Conservation (phyloP, 805 yeast genomes). For the Starmerella vaccinii region DNA sequence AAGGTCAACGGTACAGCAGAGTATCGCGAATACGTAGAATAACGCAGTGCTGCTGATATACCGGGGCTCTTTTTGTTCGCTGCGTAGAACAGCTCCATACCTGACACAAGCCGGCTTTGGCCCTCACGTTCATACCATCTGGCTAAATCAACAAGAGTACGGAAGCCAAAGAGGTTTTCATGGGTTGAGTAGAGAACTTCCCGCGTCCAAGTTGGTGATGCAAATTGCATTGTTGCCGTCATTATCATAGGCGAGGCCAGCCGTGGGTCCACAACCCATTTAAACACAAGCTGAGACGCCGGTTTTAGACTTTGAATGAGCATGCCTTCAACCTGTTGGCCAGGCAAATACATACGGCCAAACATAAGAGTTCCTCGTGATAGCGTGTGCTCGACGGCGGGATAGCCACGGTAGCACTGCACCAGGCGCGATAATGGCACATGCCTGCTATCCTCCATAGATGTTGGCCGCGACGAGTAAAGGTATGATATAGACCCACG, state of each 20-base stretch:
- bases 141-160: conserved; percentile 64
- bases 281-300: conserved; percentile 54
- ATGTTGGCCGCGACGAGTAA: conserved; percentile 54
- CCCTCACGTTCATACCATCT: conserved; percentile 24
- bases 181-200: conserved; percentile 76
- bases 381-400: conserved; percentile 3
- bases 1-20: conserved; percentile 85
- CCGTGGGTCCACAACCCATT: conserved; percentile 62
- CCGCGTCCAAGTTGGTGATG: conserved; percentile 43
- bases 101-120: conserved; percentile 55
- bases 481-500: conserved; percentile 78
- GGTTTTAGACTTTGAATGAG: conserved; percentile 33
- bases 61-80: conserved; percentile 80
- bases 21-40: conserved; percentile 72
- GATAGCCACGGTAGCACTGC: conserved; percentile 21
- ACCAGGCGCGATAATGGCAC: conserved; percentile 21
- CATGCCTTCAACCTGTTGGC: conserved; percentile 81
- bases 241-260: conserved; percentile 42
- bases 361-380: conserved; percentile 36
- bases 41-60: conserved; percentile 69
- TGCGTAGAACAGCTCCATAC: conserved; percentile 86
- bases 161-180: conserved; percentile 71
- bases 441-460: conserved; percentile 33
- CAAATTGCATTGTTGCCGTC: conserved; percentile 24
- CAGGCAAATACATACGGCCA: conserved; percentile 84